phyloP scores from a whole-genome alignment of 2,329 filamentous ascomycete species.

The Aspergillus sp. region DNA sequence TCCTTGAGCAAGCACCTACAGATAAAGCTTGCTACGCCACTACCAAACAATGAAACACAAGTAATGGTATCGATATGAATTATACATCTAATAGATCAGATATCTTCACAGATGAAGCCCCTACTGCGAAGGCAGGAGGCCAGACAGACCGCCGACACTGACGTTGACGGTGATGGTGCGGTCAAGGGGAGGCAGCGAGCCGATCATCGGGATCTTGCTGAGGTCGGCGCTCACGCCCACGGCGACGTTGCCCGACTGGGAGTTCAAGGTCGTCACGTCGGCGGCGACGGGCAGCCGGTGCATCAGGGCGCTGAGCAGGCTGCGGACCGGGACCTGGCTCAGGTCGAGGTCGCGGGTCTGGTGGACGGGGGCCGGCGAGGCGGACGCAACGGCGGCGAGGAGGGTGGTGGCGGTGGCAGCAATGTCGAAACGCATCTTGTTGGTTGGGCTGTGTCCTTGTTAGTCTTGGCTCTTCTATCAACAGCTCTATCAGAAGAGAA shows the following conservation, averaged over 20 bases:
- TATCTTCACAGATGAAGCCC: too few relatives aligned
- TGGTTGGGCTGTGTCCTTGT: neutral
- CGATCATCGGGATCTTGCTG: neutral
- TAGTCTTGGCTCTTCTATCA: too few relatives aligned
- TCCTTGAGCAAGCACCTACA: too few relatives aligned
- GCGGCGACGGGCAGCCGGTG: neutral
- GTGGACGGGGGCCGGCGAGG: neutral
- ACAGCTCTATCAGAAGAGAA: too few relatives aligned
- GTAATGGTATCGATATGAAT: too few relatives aligned
- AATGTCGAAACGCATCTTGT: constrained; percentile 2
- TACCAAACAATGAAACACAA: too few relatives aligned
- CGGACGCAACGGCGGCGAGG: neutral
- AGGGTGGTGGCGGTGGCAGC: neutral
- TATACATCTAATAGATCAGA: too few relatives aligned
- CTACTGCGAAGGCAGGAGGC: neutral
- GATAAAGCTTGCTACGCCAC: too few relatives aligned
- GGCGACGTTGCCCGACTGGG: neutral
- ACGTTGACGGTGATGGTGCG: neutral
- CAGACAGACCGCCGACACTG: neutral
- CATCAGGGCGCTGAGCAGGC: neutral
- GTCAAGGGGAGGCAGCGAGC: neutral
- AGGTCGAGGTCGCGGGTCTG: neutral
- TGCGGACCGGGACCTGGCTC: neutral
- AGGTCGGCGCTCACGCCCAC: neutral
- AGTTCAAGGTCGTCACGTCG: neutral